Evolutionary conservation across 805 yeast genomes (phyloP).

Genomic region (Lachancea quebecensis): DNA sequence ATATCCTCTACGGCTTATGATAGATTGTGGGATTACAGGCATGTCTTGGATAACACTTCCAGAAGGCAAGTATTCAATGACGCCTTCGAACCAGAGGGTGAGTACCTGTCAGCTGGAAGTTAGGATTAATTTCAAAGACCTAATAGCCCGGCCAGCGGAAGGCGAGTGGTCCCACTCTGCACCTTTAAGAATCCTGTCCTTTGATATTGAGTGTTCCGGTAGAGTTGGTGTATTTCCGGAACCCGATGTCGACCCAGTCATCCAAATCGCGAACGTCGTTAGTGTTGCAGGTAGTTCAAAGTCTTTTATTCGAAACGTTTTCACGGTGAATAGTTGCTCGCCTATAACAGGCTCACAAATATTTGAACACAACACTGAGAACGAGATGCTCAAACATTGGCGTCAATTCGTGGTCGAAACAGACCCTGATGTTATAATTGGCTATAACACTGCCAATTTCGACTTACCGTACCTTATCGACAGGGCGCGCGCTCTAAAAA

Average conservation of each 20-base stretch:
- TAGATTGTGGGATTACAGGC: constrained; percentile 87
- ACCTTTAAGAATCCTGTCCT: constrained; percentile 85
- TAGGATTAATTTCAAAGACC: constrained; percentile 54
- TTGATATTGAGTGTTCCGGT: constrained; percentile 98
- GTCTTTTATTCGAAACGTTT: constrained; percentile 91
- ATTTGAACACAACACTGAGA: constrained; percentile 65
- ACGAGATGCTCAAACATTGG: constrained; percentile 82
- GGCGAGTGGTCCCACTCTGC: constrained; percentile 93
- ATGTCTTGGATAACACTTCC: constrained; percentile 98
- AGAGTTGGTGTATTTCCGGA: constrained; percentile 96
- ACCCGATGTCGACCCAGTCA: constrained; percentile 86
- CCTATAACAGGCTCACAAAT: constrained; percentile 93
- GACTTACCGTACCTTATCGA: constrained; percentile 90
- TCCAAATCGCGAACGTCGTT: constrained; percentile 95
- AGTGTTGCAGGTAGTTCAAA: constrained; percentile 64
- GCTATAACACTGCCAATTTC: constrained; percentile 90
- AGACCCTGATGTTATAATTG: constrained; percentile 96
- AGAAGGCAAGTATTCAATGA: constrained; percentile 52
- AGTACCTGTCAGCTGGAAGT: constrained; percentile 88
- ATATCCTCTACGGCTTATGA: constrained; percentile 78
- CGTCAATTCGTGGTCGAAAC: constrained; percentile 71
- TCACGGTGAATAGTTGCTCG: constrained; percentile 85
- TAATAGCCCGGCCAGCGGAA: constrained; percentile 78
- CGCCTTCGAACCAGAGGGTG: constrained; percentile 36
- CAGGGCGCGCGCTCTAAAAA: constrained; percentile 68